Conservation (phyloP, 192 early-diverging fungal species). For the Backusella morwellensis region DNA sequence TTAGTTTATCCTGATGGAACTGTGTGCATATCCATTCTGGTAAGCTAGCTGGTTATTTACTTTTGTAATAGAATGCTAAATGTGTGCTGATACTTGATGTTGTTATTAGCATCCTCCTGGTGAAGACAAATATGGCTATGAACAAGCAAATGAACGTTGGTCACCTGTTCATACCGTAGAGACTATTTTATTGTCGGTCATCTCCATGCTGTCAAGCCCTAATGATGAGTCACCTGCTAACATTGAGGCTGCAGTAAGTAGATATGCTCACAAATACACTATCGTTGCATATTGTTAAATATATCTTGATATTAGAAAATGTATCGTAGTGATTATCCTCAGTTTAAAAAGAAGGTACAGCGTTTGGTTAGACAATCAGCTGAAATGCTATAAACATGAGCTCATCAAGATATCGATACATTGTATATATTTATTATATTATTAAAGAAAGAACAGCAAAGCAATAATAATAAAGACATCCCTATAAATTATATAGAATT, state of each 20-base stretch:
- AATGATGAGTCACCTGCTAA: conserved; percentile 97
- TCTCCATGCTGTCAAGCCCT: conserved; percentile 88
- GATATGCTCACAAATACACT: conserved; percentile 3
- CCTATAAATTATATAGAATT: background rate
- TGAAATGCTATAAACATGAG: conserved; percentile 37
- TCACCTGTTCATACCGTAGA: conserved; percentile 94
- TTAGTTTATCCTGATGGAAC: conserved; percentile 83
- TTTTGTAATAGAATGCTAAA: background rate
- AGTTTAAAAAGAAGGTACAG: conserved; percentile 77
- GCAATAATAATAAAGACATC: background rate
- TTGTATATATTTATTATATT: conserved; percentile 3
- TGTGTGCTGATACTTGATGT: background rate
- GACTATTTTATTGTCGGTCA: conserved; percentile 86
- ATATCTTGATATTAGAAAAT: conserved; percentile 55
- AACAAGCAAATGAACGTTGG: conserved; percentile 89
- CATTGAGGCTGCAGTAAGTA: conserved; percentile 85
- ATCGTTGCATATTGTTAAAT: background rate
- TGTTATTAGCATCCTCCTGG: conserved; percentile 59
- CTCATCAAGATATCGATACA: background rate
- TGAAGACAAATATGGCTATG: conserved; percentile 93
- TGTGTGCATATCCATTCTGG: conserved; percentile 97
- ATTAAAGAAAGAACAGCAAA: background rate
- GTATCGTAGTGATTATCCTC: conserved; percentile 65
- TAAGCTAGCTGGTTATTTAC: conserved; percentile 41
- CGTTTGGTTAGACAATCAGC: conserved; percentile 53